Evolutionary conservation across 2,329 filamentous ascomycete genomes (phyloP).

Genomic region (Xylariaceae sp.): DNA sequence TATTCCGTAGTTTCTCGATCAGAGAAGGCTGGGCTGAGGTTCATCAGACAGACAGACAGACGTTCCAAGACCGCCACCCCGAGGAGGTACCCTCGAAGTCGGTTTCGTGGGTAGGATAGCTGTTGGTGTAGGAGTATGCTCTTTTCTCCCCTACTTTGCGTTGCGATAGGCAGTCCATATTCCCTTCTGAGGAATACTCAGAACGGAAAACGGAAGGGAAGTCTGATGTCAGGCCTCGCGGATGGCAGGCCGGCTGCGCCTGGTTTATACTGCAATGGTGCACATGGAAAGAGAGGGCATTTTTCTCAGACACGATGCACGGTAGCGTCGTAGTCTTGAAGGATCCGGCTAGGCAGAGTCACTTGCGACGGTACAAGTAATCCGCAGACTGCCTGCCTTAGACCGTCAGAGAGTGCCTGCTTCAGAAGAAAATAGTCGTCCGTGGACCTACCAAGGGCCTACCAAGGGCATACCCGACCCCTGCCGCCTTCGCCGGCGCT

Average conservation of each 20-base stretch:
- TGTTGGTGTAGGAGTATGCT: background rate
- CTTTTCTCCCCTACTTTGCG: background rate
- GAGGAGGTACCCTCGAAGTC: slow-evolving; percentile 13
- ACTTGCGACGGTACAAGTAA: too few species aligned
- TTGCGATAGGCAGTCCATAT: too few species aligned
- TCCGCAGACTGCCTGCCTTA: too few species aligned
- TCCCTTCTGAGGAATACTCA: too few species aligned
- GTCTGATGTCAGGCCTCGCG: slow-evolving; percentile 12
- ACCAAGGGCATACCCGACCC: slow-evolving; percentile 26
- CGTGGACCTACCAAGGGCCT: slow-evolving; percentile 17
- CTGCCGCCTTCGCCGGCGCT: slow-evolving; percentile 28
- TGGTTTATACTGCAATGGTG: slow-evolving; percentile 12
- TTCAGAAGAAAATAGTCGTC: slow-evolving; percentile 17
- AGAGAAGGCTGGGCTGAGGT: slow-evolving; percentile 2
- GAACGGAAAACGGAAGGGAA: too few species aligned
- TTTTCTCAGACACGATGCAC: background rate
- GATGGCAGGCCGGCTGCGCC: slow-evolving; percentile 8
- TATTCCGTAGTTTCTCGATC: background rate
- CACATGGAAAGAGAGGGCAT: background rate
- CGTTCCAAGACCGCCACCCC: slow-evolving; percentile 15
- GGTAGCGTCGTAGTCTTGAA: slow-evolving; percentile 12
- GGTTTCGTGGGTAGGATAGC: slow-evolving; percentile 12
- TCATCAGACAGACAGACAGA: slow-evolving; percentile 3
- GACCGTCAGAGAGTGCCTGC: background rate
- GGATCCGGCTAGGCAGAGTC: slow-evolving; percentile 21